Conservation (phyloP, 2,329 filamentous ascomycete species). For the Ciborinia camelliae region DNA sequence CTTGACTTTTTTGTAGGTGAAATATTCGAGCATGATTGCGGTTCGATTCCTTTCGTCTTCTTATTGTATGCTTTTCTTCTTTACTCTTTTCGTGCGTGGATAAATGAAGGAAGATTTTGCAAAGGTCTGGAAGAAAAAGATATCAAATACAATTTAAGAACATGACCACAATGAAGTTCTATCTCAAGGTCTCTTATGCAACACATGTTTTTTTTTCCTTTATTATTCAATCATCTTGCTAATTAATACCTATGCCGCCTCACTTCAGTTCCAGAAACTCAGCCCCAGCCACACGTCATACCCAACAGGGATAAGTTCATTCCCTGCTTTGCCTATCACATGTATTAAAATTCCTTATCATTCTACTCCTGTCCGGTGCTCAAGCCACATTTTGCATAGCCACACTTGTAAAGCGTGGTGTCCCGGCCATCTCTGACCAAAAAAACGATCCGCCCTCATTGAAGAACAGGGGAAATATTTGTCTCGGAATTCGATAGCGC, state of each 20-base stretch:
- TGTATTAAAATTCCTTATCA: background rate
- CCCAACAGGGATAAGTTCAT: background rate
- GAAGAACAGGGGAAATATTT: background rate
- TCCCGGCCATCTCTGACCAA: background rate
- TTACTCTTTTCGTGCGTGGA: background rate
- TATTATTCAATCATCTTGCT: background rate
- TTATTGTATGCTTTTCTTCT: background rate
- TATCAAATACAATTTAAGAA: background rate
- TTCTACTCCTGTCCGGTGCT: background rate
- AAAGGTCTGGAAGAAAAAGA: background rate
- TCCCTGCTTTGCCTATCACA: slow-evolving; percentile 3
- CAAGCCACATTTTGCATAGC: background rate
- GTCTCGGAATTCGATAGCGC: background rate
- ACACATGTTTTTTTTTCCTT: slow-evolving; percentile 8
- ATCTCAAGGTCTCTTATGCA: background rate
- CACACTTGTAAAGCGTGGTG: background rate
- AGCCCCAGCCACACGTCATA: slow-evolving; percentile 16
- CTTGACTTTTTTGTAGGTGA: slow-evolving; percentile 60
- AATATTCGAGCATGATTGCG: slow-evolving; percentile 58
- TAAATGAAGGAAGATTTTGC: background rate
- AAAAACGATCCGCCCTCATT: background rate
- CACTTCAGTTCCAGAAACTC: background rate
- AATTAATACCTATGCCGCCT: too few species aligned
- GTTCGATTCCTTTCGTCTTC: background rate
- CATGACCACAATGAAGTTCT: slow-evolving; percentile 7